phyloP scores from a whole-genome alignment of 2,329 filamentous ascomycete genomes.

The Penicillium sp. region DNA sequence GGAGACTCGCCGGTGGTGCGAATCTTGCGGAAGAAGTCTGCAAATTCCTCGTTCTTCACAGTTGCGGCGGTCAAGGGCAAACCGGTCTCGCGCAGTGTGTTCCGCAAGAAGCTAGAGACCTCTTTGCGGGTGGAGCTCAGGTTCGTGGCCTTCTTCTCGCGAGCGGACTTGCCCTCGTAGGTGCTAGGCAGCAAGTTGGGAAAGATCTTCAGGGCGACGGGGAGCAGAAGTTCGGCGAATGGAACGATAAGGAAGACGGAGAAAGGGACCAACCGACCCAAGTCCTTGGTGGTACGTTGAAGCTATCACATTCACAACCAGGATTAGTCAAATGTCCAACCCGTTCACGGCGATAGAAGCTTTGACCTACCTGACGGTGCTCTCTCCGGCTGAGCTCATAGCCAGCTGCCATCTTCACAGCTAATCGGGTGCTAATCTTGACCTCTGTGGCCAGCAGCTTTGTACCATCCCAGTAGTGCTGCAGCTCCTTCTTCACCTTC shows the following conservation, averaged over 20 bases:
- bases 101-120: conserved; percentile 84
- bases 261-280: conserved; percentile 90
- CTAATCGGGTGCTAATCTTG: conserved; percentile 85
- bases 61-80: conserved; percentile 81
- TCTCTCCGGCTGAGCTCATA: conserved; percentile 96
- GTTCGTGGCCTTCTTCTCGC: conserved; percentile 80
- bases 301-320: conserved; percentile 49
- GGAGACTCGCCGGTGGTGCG: conserved; percentile 87
- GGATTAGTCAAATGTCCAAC: conserved; percentile 13
- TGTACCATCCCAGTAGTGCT: conserved; percentile 98
- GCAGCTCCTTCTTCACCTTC: conserved; percentile 89
- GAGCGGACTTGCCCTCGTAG: conserved; percentile 87
- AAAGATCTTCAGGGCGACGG: conserved; percentile 89
- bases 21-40: conserved; percentile 96
- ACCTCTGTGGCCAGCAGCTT: conserved; percentile 92
- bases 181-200: conserved; percentile 97
- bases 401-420: conserved; percentile 94
- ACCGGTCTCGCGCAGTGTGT: conserved; percentile 90
- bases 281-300: conserved; percentile 87
- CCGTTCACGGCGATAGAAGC: not conserved
- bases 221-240: conserved; percentile 89
- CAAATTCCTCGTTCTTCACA: conserved; percentile 89
- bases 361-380: conserved; percentile 66
- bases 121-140: conserved; percentile 87
- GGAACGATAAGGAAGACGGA: conserved; percentile 96